Base-by-base conservation (phyloP, 2,329 filamentous ascomycete species). In the Pseudocercospora fijiensis region DNA sequence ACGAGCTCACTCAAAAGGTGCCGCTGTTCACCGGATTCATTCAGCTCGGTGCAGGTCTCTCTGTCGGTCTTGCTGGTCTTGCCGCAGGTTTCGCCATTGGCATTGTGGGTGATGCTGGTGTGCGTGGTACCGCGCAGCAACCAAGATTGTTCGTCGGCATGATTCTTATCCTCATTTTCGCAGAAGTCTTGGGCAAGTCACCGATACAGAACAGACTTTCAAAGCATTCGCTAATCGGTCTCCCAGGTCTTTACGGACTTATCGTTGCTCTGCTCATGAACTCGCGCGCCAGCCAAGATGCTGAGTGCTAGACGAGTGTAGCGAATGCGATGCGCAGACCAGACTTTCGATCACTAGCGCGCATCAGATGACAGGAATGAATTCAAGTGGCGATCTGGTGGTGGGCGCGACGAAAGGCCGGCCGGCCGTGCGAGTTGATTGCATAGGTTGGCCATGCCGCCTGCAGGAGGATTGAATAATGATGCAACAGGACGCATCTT, bases 191-290 rank as follows among this genome's bases (percentile, higher is more conserved):
- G 89, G 93, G 92, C 95, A 84, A 68, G 89, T 83, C 16, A 55
- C 57, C 37, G 56, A 20, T 55, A 26, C 13, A 26, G 20, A 18
- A 1, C 26, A 55, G 3, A 37, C 33, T 37, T 41, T n/a, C 27
- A 18, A 24, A 22, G n/a, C 28, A n/a, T 26, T 56, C 45, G 57
- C 68, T 70, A 62, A 67, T 28, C 53, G 65, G 47, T 64, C 49
- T 47, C 24, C 5, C 67, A 95, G 91, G 94, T 95, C 91, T 99
- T 64, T 99, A 99, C 84, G 95, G 95, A 79, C 86, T 99, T 76
- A 99, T 99, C 79, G 95, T 99, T 72, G 95, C 95, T 70, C 90
- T 99, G 77, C 88, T 99, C 78, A 99, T 99, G 96, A 99, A 98
- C 90, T 96, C 95, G 65, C 96, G 95, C 84, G 90, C 81, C 41